phyloP scores from a whole-genome alignment of 164 flowering plant species.

The Nelumbo lutea region DNA sequence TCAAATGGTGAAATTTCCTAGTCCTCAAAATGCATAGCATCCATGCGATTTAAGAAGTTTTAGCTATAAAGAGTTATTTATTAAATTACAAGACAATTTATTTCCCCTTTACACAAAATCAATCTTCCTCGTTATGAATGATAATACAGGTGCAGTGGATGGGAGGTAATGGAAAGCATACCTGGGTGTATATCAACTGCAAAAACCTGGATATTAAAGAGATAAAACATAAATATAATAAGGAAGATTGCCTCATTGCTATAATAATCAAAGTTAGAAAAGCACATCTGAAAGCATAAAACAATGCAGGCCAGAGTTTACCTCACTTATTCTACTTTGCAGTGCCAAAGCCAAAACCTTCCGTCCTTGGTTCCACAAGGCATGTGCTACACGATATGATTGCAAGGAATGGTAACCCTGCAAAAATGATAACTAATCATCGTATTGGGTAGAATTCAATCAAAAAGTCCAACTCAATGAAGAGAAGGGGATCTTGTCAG shows the following conservation, averaged over 20 bases:
- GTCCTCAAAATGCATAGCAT: no score
- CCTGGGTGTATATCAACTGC: slow-evolving; percentile 94
- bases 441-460: neutral
- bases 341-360: slow-evolving; percentile 71
- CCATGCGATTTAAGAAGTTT: no score
- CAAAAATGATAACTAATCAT: neutral
- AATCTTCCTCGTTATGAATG: neutral
- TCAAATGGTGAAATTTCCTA: no score
- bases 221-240: neutral
- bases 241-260: neutral
- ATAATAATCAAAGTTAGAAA: no score
- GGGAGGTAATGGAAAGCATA: slow-evolving; percentile 14
- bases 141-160: neutral
- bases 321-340: slow-evolving; percentile 91
- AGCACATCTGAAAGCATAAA: no score
- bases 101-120: neutral
- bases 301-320: slow-evolving; percentile 15
- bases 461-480: neutral
- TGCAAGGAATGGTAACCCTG: slow-evolving; percentile 86
- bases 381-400: slow-evolving; percentile 73
- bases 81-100: no score
- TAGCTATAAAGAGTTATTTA: no score
- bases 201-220: slow-evolving; percentile 50
- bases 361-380: slow-evolving; percentile 76
- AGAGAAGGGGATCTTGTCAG: no score